These are phyloP conservation scores for Pinus albicaulis DNA, from an alignment of 75 land plant genomes.

Conservation along the genomic window DNA sequence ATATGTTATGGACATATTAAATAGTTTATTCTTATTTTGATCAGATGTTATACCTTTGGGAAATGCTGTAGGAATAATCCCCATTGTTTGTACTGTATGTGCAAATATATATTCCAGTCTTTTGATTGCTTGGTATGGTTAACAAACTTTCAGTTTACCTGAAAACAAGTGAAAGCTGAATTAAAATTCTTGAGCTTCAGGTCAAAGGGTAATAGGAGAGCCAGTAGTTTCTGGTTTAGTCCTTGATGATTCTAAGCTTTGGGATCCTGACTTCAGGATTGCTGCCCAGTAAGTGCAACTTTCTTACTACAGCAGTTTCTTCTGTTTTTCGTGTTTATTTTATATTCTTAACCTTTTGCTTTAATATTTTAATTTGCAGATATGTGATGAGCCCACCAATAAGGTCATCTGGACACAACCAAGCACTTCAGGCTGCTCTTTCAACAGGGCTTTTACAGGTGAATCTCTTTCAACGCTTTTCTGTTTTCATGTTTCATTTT, in stretches of 20 bases:
- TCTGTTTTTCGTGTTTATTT: not conserved
- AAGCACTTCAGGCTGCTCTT: conserved; percentile 90
- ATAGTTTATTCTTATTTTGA: not conserved
- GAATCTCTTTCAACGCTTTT: not conserved
- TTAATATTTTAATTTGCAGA: conserved; percentile 43
- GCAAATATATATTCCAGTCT: too few relatives aligned
- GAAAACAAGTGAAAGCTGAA: not conserved
- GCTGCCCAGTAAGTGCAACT: conserved; percentile 71
- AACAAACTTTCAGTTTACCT: not conserved
- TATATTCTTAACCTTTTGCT: not conserved
- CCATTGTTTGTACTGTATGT: too few relatives aligned
- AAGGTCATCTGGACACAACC: conserved; percentile 77
- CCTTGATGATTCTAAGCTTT: conserved; percentile 82
- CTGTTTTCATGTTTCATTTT: not conserved
- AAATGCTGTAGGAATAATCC: too few relatives aligned
- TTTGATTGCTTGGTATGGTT: too few relatives aligned
- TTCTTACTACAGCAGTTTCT: not conserved
- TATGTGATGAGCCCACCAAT: conserved; percentile 99
- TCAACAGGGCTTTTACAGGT: conserved; percentile 93
- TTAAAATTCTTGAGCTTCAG: conserved; percentile 31
- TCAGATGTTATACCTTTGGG: too few relatives aligned
- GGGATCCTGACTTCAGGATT: conserved; percentile 84
- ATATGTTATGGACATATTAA: not conserved
- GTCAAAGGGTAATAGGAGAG: conserved; percentile 97
- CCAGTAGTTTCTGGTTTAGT: conserved; percentile 85